Evolutionary conservation across 2,329 filamentous ascomycete genomes (phyloP), one percentile per base, ranked within the genome.

Genomic region (Stagonosporopsis cucurbitacearum): DNA sequence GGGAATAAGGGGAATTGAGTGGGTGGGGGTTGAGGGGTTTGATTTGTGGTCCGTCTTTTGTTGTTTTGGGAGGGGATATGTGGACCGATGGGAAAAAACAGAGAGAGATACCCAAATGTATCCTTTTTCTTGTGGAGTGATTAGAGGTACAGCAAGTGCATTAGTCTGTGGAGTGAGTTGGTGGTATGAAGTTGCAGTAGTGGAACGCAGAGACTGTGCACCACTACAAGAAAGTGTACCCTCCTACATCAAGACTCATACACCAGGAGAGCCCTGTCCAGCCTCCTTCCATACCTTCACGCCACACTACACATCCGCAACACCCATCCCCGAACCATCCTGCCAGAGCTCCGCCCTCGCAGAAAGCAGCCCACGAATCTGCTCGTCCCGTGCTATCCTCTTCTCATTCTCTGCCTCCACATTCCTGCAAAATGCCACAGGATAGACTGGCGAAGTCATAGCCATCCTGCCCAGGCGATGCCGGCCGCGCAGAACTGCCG

Each of bases 1-100:
- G 87, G 88, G 50, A 97, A 97, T 75, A 79, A 57, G 57, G 68
- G 68, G 3, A 55, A 68, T 45, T 66, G 45, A 39, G n/a, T 1
- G n/a, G n/a, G n/a, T n/a, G n/a, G n/a, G n/a, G 12, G 25, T 26
- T 5, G 25, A 26, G 25, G 25, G 25, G 25, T n/a, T n/a, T 26
- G 25, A 9, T 3, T 6, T 30, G 41, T 33, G 20, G 23, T 26
- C 30, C 19, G 15, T 42, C 7, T 6, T 30, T 19, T 23, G 17
- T 7, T 28, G 22, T 42, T n/a, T n/a, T n/a, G n/a, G n/a, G n/a
- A n/a, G 8, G 22, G 6, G 9, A 11, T 8, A 5, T n/a, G 8
- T n/a, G 8, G 17, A 19, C 17, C 9, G 17, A 35, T 12, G 15
- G n/a, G 9, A 17, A 17, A 23, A 30, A 17, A 28, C 7, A 13